phyloP scores from a whole-genome alignment of 225 moss, liverwort and hornwort genomes.

The Bryoerythrophyllum caledonicum region DNA sequence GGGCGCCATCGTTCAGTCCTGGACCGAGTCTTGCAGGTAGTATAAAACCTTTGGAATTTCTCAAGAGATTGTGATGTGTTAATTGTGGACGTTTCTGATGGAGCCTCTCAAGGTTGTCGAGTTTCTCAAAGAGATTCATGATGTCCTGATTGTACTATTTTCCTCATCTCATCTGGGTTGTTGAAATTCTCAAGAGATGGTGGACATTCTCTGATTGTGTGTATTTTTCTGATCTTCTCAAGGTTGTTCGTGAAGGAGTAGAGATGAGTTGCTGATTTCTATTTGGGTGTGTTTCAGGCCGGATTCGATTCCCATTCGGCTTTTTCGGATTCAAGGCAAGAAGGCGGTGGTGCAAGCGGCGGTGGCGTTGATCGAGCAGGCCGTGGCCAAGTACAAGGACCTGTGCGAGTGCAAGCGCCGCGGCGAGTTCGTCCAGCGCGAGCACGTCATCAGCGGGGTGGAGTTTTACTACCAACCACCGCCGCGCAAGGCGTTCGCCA shows the following conservation, averaged over 20 bases:
- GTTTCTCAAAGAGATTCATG: too few relatives aligned
- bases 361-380: conserved; percentile 89
- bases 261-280: too few relatives aligned
- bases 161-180: too few relatives aligned
- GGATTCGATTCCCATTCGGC: conserved; percentile 86
- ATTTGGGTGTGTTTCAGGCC: conserved; percentile 31
- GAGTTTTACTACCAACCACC: conserved; percentile 99
- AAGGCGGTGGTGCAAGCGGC: conserved; percentile 92
- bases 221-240: too few relatives aligned
- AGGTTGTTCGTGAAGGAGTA: too few relatives aligned
- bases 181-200: too few relatives aligned
- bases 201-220: too few relatives aligned
- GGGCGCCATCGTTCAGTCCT: conserved; percentile 97
- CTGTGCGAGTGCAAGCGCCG: conserved; percentile 97
- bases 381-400: conserved; percentile 94
- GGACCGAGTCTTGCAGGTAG: conserved; percentile 92
- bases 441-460: conserved; percentile 91
- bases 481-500: conserved; percentile 90
- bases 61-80: too few relatives aligned
- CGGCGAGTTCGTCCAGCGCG: conserved; percentile 94
- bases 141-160: too few relatives aligned
- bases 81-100: not conserved
- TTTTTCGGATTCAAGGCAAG: conserved; percentile 97
- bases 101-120: too few relatives aligned
- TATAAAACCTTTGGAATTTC: conserved; percentile 10